These are phyloP conservation scores for Atkinsonella texensis DNA, from an alignment of 2,329 filamentous ascomycete genomes.

Conservation along the genomic window DNA sequence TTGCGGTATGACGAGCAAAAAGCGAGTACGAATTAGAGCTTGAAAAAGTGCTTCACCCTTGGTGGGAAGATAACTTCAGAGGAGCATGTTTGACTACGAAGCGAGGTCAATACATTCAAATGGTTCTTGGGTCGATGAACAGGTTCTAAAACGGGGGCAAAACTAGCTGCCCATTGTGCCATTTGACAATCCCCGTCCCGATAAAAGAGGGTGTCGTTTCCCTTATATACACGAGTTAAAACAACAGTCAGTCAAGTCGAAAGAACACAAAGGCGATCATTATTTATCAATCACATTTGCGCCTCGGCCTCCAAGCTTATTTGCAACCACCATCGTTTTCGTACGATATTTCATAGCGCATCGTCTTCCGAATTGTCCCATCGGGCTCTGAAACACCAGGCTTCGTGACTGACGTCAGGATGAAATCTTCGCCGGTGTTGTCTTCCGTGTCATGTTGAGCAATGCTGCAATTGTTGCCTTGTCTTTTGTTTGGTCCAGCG, in stretches of 20 bases:
- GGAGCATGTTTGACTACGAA: no score
- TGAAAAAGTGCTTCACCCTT: no score
- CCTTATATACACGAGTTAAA: background rate
- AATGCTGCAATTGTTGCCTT: slow-evolving; percentile 15
- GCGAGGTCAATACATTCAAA: no score
- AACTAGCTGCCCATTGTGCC: background rate
- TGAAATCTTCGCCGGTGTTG: slow-evolving; percentile 23
- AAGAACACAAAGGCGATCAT: no score
- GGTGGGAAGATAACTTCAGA: no score
- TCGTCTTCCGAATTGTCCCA: slow-evolving; percentile 23
- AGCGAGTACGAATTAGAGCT: background rate
- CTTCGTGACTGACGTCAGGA: slow-evolving; percentile 15
- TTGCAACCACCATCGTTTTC: slow-evolving; percentile 11
- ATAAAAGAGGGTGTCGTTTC: background rate
- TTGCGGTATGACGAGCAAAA: background rate
- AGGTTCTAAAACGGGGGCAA: background rate
- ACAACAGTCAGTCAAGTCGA: background rate
- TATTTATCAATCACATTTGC: no score
- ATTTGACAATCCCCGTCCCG: background rate
- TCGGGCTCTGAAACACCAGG: background rate
- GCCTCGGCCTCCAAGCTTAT: background rate
- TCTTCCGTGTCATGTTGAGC: slow-evolving; percentile 13
- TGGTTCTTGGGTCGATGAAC: background rate
- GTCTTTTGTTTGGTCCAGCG: slow-evolving; percentile 17
- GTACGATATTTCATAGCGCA: slow-evolving; percentile 23